Base-by-base conservation (phyloP, 2,329 filamentous ascomycete species). In the Pestalotiopsis sp. region DNA sequence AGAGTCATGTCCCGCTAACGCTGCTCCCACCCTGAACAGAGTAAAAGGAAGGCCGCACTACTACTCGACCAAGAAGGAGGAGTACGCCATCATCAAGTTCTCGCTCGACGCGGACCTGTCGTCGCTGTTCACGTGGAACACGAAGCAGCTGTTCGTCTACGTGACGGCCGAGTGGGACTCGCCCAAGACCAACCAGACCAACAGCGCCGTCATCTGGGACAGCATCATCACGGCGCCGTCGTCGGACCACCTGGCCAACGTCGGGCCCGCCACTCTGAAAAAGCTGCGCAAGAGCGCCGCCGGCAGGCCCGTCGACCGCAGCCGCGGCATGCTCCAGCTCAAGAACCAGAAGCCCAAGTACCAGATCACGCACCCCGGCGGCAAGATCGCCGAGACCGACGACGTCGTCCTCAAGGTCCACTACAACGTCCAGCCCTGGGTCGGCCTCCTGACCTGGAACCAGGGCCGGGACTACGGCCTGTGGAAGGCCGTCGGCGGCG, bases 371-470 rank as follows among this genome's bases (percentile, higher is more conserved):
- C 94, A 98, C 80, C 93, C 95, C 12, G 88, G 87, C 12, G 93
- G 95, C 70, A 91, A 90, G 80, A 86, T 98, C 73, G 92, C 93
- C 60, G 87, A 92, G 76, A 85, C 90, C 63, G 84, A 87, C 64
- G 90, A 96, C 78, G 93, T 95, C 68, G 91, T 89, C 38, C 84
- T 99, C 71, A 90, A 91, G 75, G 84, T 98, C 66, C 92, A 96
- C 77, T 99, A 97, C 90, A 98, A 98, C 82, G 92, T 98, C 70
- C 96, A 99, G 85, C 96, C 96, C 39, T 98, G 95, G 93, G 94
- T 99, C 12, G 96, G 96, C 14, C 82, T 92, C 66, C 81, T 98
- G 79, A 92, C 92, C 57, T 99, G 96, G 96, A 91, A 92, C 76
- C 85, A 89, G 71, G 80, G 85, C 71, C 74, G 77, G 57, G 84